Conservation (phyloP, 371 early-diverging fungal species). For the Sporodiniella umbellata region DNA sequence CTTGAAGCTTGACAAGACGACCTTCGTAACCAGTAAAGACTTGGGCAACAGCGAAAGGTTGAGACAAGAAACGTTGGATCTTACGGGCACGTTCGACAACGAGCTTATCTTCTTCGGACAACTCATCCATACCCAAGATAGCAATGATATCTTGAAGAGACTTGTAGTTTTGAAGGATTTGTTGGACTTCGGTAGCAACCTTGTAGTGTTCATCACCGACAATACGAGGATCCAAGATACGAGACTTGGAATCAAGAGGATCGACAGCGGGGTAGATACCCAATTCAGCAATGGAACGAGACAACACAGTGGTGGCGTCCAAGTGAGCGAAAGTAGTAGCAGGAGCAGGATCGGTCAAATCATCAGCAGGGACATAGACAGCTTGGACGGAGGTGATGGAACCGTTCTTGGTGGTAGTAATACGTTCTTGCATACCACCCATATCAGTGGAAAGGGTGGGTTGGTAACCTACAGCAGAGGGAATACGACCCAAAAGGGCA, state of each 20-base stretch:
- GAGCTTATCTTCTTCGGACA: constrained; percentile 97
- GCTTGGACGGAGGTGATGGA: constrained; percentile 98
- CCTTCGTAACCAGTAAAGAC: constrained; percentile 98
- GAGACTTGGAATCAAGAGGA: constrained; percentile 98
- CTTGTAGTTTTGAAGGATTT: constrained; percentile 96
- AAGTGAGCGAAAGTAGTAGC: constrained; percentile 98
- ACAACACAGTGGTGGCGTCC: constrained; percentile 99
- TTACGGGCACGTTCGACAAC: constrained; percentile 95
- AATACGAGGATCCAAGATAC: constrained; percentile 96
- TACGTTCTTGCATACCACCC: constrained; percentile 99
- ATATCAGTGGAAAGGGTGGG: constrained; percentile 95
- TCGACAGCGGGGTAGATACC: constrained; percentile 99
- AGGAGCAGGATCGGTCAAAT: constrained; percentile 99
- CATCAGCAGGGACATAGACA: constrained; percentile 98
- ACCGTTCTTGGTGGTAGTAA: constrained; percentile 99
- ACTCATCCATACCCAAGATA: constrained; percentile 97
- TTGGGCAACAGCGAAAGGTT: constrained; percentile 96
- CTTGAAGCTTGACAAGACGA: constrained; percentile 89
- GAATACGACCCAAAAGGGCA: constrained; percentile 98
- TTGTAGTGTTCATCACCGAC: constrained; percentile 96
- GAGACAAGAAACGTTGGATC: constrained; percentile 97
- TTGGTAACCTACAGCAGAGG: constrained; percentile 99
- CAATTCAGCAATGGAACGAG: constrained; percentile 96
- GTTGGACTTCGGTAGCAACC: constrained; percentile 92
- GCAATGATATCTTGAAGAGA: constrained; percentile 98